Conservation (phyloP, 345 rosid genomes). For the Euphorbia tirucalli region DNA sequence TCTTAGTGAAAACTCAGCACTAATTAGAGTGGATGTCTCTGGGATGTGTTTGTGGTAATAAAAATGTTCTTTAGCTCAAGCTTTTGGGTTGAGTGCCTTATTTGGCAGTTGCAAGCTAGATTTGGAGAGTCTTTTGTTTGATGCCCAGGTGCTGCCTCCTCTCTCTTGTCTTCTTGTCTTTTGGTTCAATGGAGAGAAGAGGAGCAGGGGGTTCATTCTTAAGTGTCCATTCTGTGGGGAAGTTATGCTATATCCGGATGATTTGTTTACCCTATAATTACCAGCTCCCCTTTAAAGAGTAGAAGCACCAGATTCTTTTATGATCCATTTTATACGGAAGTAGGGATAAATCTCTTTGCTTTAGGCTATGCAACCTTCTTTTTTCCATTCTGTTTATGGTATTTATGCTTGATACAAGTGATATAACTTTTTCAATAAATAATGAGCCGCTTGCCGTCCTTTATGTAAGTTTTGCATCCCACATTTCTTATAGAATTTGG, state of each 20-base stretch:
- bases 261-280: conserved; percentile 9
- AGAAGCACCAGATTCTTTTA: neutral
- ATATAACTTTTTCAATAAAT: neutral
- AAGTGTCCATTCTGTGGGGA: neutral
- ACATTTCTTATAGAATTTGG: conserved; percentile 12
- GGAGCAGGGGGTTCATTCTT: neutral
- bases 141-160: neutral
- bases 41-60: neutral
- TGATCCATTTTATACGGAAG: neutral
- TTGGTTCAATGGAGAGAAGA: neutral
- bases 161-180: neutral
- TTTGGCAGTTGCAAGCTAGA: neutral
- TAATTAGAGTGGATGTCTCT: too few species aligned
- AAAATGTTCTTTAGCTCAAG: neutral
- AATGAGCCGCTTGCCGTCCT: conserved; percentile 8
- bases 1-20: too few species aligned
- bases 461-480: neutral
- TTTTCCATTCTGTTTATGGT: neutral
- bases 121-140: neutral
- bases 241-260: neutral
- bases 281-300: conserved; percentile 3
- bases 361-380: neutral
- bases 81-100: neutral
- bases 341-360: neutral
- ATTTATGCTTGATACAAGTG: neutral